Conservation (phyloP, 352 stramenopile genomes). For the Paralagenidium karlingii region DNA sequence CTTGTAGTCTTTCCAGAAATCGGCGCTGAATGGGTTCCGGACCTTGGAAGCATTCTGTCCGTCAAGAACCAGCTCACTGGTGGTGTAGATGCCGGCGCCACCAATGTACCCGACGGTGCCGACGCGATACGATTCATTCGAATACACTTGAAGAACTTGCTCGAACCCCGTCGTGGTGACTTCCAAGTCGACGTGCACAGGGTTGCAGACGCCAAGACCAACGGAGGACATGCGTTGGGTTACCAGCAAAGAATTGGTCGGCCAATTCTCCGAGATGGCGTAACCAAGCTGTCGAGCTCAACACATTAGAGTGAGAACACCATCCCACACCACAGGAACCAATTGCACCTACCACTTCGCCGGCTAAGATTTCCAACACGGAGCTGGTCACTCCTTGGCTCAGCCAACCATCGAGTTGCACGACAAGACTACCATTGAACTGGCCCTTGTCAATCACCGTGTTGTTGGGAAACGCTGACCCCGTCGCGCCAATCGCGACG, state of each 20-base stretch:
- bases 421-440: constrained; percentile 16
- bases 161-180: constrained; percentile 2
- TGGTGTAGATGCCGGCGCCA: constrained; percentile 30
- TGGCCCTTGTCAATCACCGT: constrained; percentile 4
- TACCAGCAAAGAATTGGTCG: too few relatives aligned
- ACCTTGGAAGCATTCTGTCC: constrained; percentile 11
- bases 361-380: constrained; percentile 25
- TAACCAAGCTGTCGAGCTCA: too few relatives aligned
- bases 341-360: constrained; percentile 39
- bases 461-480: too few relatives aligned
- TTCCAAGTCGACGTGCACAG: constrained; percentile 18
- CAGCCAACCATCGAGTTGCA: constrained; percentile 25
- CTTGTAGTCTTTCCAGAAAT: constrained; percentile 45
- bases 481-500: too few relatives aligned
- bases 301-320: too few relatives aligned
- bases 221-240: constrained; percentile 24
- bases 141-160: constrained; percentile 5
- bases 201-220: constrained; percentile 9
- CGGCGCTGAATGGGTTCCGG: constrained; percentile 14
- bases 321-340: too few relatives aligned
- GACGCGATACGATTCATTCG: constrained; percentile 18
- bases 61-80: constrained; percentile 14
- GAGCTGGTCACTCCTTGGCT: constrained; percentile 18
- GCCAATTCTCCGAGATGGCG: too few relatives aligned
- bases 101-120: too few relatives aligned